A percentile compares a stretch with the other conserved stretches of the same genome.
Evolutionary conservation across 1,139 yeast genomes (phyloP).

Genomic region (Sugiyamaella paludigena): DNA sequence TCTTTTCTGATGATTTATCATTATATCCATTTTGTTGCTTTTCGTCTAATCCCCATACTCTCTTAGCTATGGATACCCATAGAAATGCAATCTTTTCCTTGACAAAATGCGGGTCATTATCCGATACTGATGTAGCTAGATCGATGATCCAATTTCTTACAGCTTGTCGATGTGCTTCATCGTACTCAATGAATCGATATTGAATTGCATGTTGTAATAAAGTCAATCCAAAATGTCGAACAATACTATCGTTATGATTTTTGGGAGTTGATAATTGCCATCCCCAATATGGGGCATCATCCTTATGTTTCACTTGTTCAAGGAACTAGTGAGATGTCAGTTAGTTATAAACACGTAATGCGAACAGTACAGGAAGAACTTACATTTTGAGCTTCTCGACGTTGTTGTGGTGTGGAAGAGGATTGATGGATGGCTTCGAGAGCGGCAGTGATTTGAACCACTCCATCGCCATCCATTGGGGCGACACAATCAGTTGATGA

Average conservation of each 20-base stretch:
- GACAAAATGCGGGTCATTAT: conserved; percentile 81
- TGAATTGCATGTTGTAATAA: conserved; percentile 71
- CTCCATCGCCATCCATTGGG: conserved; percentile 31
- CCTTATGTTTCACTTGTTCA: conserved; percentile 70
- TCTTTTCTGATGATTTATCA: not conserved
- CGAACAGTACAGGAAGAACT: conserved; percentile 21
- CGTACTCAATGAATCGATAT: conserved; percentile 53
- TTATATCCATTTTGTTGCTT: conserved; percentile 28
- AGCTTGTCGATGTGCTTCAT: conserved; percentile 63
- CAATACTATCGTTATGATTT: conserved; percentile 61
- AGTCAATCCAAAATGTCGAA: conserved; percentile 87
- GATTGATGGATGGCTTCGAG: conserved; percentile 77
- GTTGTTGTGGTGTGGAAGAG: conserved; percentile 53
- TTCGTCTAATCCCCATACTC: conserved; percentile 68
- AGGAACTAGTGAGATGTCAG: conserved; percentile 47
- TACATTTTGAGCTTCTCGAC: conserved; percentile 43
- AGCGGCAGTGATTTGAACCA: conserved; percentile 58
- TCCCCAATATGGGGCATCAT: conserved; percentile 91
- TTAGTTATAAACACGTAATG: not conserved
- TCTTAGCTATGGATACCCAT: conserved; percentile 92
- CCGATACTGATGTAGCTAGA: conserved; percentile 56
- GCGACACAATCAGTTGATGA: not conserved
- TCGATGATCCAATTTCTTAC: conserved; percentile 84
- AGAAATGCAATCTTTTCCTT: conserved; percentile 85
- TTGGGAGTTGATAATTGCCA: conserved; percentile 74